Base-by-base conservation (phyloP, 1,284 basidiomycete species). In the Erythrobasidium hasegawianum region DNA sequence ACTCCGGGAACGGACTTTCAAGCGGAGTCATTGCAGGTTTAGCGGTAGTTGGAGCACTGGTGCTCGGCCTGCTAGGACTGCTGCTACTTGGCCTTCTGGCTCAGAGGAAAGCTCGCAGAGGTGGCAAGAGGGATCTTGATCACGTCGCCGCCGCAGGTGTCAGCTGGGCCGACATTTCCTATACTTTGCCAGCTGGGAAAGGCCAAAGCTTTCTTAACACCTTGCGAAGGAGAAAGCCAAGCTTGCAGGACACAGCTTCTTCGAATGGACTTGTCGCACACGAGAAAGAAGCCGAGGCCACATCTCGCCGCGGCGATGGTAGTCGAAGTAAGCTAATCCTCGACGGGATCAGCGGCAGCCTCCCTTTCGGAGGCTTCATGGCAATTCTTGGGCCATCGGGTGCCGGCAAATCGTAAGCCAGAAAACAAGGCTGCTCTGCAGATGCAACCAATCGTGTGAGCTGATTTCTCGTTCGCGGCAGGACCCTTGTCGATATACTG, bases 11-110 rank as follows among this genome's bases (percentile, higher is more conserved):
- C 24, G 75, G 77, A 24, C 83, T 94, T 1, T 83, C 85, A 61
- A 82, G 84, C 0, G 90, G 91, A 1, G 90, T 94, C 16, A 90
- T 94, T 67, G 90, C 87, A 38, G 91, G 91, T 14, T 78, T 95
- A 18, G 89, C 86, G 0, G 87, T 92, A 27, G 85, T 95, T 2
- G 87, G 89, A 16, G 81, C 78, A 0, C 75, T 94, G 43, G 61
- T 88, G n/a, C 76, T 83, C 0, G 71, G 84, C 1, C 83, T 86
- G 0, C 75, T 91, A 4, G 75, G 79, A 0, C 76, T 86, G 27
- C 73, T 92, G 8, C 59, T 82, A 1, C 80, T 85, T 72, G 91
- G 89, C 0, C 82, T 83, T 71, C 66, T 83, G 40, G 76, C 75
- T 5, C 89, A 89, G 73, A 80, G 82, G 38, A 81, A 81, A 41